Evolutionary conservation across 495 filamentous ascomycete genomes (phyloP).

Genomic region (Penicillium antarcticum): DNA sequence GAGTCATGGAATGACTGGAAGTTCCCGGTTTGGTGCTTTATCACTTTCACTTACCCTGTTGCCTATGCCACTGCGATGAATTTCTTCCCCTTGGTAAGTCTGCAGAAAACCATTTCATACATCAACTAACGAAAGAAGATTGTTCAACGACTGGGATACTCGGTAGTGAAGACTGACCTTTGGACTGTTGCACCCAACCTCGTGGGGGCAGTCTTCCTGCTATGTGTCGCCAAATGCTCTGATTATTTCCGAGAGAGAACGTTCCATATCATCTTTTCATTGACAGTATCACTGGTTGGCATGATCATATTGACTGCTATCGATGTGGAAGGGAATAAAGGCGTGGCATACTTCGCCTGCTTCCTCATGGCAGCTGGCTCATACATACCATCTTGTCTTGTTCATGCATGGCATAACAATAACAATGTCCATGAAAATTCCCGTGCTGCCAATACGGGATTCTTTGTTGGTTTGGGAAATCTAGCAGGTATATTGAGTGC

Average conservation of each 20-base stretch:
- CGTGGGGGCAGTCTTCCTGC: slow-evolving; percentile 59
- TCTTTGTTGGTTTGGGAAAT: slow-evolving; percentile 62
- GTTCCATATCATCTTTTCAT: slow-evolving; percentile 63
- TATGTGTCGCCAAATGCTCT: slow-evolving; percentile 60
- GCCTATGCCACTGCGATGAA: slow-evolving; percentile 34
- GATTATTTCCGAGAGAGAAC: slow-evolving; percentile 61
- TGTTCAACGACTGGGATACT: slow-evolving; percentile 55
- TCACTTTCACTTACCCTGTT: slow-evolving; percentile 33
- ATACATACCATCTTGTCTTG: slow-evolving; percentile 37
- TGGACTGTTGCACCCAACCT: slow-evolving; percentile 69
- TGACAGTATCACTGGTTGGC: slow-evolving; percentile 63
- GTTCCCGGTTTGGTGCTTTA: slow-evolving; percentile 32
- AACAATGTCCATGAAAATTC: slow-evolving; percentile 67
- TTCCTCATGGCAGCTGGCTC: slow-evolving; percentile 70
- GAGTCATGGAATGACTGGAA: slow-evolving; percentile 32
- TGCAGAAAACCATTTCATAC: background rate
- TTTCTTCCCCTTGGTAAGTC: slow-evolving; percentile 30
- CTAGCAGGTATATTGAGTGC: slow-evolving; percentile 67
- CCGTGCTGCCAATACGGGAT: slow-evolving; percentile 37
- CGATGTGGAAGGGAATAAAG: slow-evolving; percentile 51
- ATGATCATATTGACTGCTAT: slow-evolving; percentile 66
- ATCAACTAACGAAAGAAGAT: slow-evolving; percentile 30
- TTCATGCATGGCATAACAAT: slow-evolving; percentile 64
- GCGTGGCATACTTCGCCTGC: slow-evolving; percentile 67
- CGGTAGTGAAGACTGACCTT: slow-evolving; percentile 62